Conservation (phyloP, 1,139 yeast genomes). For the Candida gigantensis region DNA sequence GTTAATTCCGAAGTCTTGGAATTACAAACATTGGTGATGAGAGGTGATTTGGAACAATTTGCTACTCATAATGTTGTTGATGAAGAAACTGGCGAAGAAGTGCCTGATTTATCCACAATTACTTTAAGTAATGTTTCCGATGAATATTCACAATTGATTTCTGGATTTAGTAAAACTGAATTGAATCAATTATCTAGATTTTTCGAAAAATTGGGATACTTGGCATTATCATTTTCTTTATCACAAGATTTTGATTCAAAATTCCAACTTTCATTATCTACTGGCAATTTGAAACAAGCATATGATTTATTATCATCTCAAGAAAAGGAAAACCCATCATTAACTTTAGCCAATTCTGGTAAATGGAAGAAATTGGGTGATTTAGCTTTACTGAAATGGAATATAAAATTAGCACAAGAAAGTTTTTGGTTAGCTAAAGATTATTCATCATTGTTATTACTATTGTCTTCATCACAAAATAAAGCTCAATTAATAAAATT, state of each 20-base stretch:
- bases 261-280: constrained; percentile 69
- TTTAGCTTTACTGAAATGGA: constrained; percentile 75
- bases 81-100: constrained; percentile 41
- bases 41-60: constrained; percentile 77
- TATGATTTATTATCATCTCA: constrained; percentile 62
- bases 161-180: constrained; percentile 65
- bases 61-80: constrained; percentile 33
- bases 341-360: constrained; percentile 34
- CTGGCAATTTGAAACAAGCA: constrained; percentile 68
- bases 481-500: constrained; percentile 56
- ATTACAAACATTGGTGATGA: constrained; percentile 90
- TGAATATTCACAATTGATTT: constrained; percentile 42
- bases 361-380: constrained; percentile 96
- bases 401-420: constrained; percentile 76
- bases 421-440: constrained; percentile 82
- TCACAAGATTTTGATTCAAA: constrained; percentile 85
- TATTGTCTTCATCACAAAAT: constrained; percentile 82
- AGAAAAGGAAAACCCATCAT: constrained; percentile 51
- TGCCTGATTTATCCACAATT: constrained; percentile 53
- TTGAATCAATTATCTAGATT: constrained; percentile 83
- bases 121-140: constrained; percentile 66
- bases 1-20: constrained; percentile 85
- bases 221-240: constrained; percentile 77
- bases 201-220: constrained; percentile 87
- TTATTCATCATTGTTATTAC: constrained; percentile 74